Evolutionary conservation across 768 basidiomycete genomes (phyloP).

Genomic region (Kwoniella botswanensis): DNA sequence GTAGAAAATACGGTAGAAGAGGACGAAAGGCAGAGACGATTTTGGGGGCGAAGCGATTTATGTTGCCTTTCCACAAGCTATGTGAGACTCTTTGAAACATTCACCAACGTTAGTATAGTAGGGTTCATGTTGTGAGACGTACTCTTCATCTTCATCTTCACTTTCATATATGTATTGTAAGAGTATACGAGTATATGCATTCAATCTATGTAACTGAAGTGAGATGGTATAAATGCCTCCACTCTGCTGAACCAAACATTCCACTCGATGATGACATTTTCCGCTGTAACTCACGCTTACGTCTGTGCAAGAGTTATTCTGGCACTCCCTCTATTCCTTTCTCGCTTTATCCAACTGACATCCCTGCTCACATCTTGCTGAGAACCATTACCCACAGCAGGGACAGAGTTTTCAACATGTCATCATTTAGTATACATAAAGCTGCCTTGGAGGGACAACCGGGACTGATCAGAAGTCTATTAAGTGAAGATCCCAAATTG

Average conservation of each 20-base stretch:
- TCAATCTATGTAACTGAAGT: not conserved
- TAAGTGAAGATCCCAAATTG: slow-evolving; percentile 49
- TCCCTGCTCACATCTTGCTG: not conserved
- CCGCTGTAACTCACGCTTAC: slow-evolving; percentile 7
- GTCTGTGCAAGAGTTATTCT: not conserved
- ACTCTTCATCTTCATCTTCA: not conserved
- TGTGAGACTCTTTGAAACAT: no score
- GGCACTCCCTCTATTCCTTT: not conserved
- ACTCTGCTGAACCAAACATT: slow-evolving; percentile 14
- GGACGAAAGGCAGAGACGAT: not conserved
- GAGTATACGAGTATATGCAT: not conserved
- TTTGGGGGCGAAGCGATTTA: no score
- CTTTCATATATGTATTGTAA: not conserved
- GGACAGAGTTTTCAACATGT: slow-evolving; percentile 32
- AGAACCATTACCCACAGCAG: not conserved
- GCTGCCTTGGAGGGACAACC: slow-evolving; percentile 58
- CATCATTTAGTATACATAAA: slow-evolving; percentile 55
- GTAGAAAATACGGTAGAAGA: not conserved
- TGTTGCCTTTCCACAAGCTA: no score
- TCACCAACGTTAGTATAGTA: not conserved
- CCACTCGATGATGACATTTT: no score
- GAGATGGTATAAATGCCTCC: not conserved
- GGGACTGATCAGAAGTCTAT: slow-evolving; percentile 53
- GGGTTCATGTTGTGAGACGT: slow-evolving; percentile 1
- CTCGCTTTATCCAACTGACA: not conserved